phyloP scores from a whole-genome alignment of 2,329 filamentous ascomycete genomes.

The Herpotrichia juniperi region DNA sequence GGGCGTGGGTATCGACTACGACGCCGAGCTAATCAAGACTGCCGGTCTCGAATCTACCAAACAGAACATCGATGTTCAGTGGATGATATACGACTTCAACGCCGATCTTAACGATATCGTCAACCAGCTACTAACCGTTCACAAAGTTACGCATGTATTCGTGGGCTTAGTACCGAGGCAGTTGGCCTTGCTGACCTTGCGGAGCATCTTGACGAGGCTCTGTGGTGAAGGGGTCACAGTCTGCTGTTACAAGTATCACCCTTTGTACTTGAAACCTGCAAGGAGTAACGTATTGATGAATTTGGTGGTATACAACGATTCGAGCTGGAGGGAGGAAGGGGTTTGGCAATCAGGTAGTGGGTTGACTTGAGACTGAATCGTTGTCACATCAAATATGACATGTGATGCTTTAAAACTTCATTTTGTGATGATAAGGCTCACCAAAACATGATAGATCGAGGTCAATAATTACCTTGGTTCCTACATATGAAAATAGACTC shows the following conservation, averaged over 20 bases:
- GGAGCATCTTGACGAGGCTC: not conserved
- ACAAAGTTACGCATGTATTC: slow-evolving; percentile 1
- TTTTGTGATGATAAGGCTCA: no score
- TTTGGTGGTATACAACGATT: not conserved
- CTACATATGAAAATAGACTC: no score
- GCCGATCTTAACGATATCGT: not conserved
- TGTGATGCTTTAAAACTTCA: no score
- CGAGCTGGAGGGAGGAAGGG: not conserved
- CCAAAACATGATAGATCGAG: no score
- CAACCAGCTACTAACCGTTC: not conserved
- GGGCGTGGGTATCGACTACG: not conserved
- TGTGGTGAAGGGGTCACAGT: not conserved
- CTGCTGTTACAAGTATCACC: slow-evolving; percentile 3
- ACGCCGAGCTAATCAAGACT: not conserved
- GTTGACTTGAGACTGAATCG: no score
- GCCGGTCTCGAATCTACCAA: not conserved
- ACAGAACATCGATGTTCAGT: not conserved
- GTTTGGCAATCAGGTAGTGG: not conserved
- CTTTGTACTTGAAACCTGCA: not conserved
- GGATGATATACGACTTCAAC: not conserved
- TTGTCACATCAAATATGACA: no score
- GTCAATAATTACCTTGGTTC: no score
- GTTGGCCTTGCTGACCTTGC: not conserved
- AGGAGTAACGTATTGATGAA: not conserved
- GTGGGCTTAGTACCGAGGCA: not conserved